A percentile compares a stretch with the other conserved stretches of the same genome.
Conservation (phyloP, 805 yeast species). For the Debaryomyces castellii region DNA sequence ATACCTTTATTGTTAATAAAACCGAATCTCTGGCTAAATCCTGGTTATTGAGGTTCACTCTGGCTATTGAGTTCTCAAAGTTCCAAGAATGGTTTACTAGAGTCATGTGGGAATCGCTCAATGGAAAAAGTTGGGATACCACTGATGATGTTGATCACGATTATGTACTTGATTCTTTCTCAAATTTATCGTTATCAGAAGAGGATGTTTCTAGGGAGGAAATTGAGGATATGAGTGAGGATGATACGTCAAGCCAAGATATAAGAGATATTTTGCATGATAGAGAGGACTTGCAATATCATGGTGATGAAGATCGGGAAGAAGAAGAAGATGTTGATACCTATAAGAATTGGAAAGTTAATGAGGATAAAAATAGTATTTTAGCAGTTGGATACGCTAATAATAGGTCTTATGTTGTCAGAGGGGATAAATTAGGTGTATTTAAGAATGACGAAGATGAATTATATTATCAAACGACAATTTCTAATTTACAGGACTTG, state of each 20-base stretch:
- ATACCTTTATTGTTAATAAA: constrained; percentile 33
- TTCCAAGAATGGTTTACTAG: constrained; percentile 56
- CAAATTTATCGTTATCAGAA: constrained; percentile 32
- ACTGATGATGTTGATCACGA: constrained; percentile 44
- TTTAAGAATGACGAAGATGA: constrained; percentile 58
- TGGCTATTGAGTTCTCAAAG: constrained; percentile 35
- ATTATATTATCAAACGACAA: constrained; percentile 65
- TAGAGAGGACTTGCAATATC: constrained; percentile 4
- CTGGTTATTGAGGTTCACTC: constrained; percentile 59
- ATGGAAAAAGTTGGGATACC: constrained; percentile 50
- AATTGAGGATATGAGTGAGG: constrained; percentile 19
- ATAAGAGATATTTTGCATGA: background rate
- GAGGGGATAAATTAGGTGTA: constrained; percentile 80
- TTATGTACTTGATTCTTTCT: constrained; percentile 56
- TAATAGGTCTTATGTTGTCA: constrained; percentile 74
- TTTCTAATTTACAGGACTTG: constrained; percentile 54
- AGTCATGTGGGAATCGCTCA: constrained; percentile 61
- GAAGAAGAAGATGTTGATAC: constrained; percentile 17
- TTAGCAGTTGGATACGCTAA: constrained; percentile 70
- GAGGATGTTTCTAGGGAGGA: constrained; percentile 31
- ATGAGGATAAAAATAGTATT: constrained; percentile 53
- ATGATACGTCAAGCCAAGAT: constrained; percentile 16
- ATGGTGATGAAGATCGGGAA: constrained; percentile 12
- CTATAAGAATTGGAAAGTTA: constrained; percentile 16
- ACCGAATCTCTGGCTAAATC: constrained; percentile 47